A percentile compares a stretch with the other conserved stretches of the same genome.
Conservation (phyloP, 225 moss, liverwort and hornwort species). For the Sphagnum tenellum region DNA sequence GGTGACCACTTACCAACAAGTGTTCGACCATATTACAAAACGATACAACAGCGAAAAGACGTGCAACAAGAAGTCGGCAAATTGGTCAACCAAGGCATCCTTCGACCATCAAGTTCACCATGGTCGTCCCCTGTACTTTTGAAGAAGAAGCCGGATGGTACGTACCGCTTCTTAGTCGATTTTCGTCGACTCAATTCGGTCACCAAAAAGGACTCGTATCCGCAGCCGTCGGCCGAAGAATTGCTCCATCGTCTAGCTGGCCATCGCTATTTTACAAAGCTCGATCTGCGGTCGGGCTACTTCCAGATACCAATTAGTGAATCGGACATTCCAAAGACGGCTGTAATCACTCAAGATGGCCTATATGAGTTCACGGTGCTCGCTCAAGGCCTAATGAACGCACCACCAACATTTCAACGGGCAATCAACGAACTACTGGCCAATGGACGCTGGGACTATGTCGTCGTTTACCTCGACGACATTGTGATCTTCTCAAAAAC, state of each 20-base stretch:
- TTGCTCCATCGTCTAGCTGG: not conserved
- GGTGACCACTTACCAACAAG: too few species aligned
- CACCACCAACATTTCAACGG: conserved; percentile 2
- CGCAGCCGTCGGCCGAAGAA: not conserved
- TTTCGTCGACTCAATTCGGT: conserved; percentile 1
- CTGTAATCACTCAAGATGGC: not conserved
- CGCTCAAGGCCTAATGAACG: not conserved
- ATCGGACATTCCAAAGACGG: not conserved
- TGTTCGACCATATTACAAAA: conserved; percentile 1
- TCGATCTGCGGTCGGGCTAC: not conserved
- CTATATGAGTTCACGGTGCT: not conserved
- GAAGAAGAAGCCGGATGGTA: not conserved
- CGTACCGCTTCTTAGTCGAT: not conserved
- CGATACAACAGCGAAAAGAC: not conserved
- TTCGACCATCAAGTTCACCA: not conserved
- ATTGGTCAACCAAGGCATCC: conserved; percentile 1
- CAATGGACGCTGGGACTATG: not conserved
- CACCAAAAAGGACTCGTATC: not conserved
- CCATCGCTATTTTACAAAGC: not conserved
- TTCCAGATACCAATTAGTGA: not conserved
- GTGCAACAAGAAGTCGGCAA: not conserved
- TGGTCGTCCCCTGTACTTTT: not conserved
- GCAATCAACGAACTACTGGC: not conserved
- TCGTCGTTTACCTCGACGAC: not conserved
- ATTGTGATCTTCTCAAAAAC: not conserved